Percentiles rank a stretch among this genome's conserved stretches.
Evolutionary conservation across 1,139 yeast species (phyloP).

Genomic region (Pichia inconspicua): DNA sequence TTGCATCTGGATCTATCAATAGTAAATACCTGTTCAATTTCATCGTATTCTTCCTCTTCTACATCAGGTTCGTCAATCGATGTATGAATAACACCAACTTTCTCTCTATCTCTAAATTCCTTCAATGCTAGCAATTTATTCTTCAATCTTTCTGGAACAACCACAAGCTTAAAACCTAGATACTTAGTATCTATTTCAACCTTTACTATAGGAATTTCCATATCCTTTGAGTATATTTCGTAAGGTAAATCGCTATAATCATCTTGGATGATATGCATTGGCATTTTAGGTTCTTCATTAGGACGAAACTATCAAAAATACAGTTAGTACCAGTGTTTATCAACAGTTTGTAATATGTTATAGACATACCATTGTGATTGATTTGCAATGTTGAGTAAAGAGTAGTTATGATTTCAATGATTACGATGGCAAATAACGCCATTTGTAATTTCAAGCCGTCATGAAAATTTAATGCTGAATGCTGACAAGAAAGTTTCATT

Average conservation of each 20-base stretch:
- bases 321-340: not conserved
- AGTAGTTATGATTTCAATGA: too few species aligned
- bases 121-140: conserved; percentile 1
- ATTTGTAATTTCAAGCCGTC: not conserved
- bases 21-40: conserved; percentile 47
- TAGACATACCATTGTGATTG: not conserved
- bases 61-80: conserved; percentile 2
- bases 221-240: conserved; percentile 8
- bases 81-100: conserved; percentile 4
- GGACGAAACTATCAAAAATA: conserved; percentile 17
- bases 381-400: too few species aligned
- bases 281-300: conserved; percentile 22
- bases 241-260: conserved; percentile 10
- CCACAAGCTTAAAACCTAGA: not conserved
- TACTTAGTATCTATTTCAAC: not conserved
- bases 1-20: conserved; percentile 1
- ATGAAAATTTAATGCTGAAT: not conserved
- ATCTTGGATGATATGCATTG: conserved; percentile 16
- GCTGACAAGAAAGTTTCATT: too few species aligned
- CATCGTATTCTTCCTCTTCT: conserved; percentile 36
- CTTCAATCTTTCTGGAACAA: conserved; percentile 8
- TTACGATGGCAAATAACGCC: too few species aligned
- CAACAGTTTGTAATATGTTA: not conserved
- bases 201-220: conserved; percentile 4
- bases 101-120: conserved; percentile 4